These are phyloP conservation scores for Diutina catenulata DNA, from an alignment of 1,139 yeast genomes.

Conservation along the genomic window DNA sequence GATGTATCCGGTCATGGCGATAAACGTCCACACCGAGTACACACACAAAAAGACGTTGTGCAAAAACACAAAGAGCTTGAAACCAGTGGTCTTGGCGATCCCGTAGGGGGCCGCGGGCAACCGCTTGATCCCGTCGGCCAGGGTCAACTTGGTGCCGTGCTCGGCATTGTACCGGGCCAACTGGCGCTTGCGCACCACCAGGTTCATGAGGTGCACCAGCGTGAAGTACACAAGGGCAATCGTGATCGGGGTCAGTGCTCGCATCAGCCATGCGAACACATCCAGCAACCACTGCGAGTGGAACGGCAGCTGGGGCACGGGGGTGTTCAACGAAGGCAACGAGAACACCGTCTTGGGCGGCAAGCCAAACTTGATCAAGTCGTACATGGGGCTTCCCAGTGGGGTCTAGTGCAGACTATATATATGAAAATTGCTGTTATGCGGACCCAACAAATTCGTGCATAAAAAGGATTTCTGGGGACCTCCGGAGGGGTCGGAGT, in stretches of 20 bases:
- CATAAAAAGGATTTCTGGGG: too few species aligned
- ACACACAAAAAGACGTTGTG: slow-evolving; percentile 55
- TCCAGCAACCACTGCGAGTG: slow-evolving; percentile 15
- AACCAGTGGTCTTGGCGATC: slow-evolving; percentile 33
- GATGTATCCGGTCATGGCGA: slow-evolving; percentile 52
- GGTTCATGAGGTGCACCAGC: slow-evolving; percentile 46
- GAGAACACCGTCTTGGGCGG: slow-evolving; percentile 24
- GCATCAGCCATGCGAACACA: slow-evolving; percentile 23
- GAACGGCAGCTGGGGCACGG: slow-evolving; percentile 29
- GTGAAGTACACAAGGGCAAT: slow-evolving; percentile 51
- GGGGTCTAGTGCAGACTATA: too few species aligned
- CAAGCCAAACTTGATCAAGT: slow-evolving; percentile 16
- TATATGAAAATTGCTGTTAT: too few species aligned
- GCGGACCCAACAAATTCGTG: too few species aligned
- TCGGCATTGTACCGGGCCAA: slow-evolving; percentile 13
- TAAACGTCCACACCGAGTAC: slow-evolving; percentile 62
- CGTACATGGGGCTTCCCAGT: slow-evolving; percentile 1
- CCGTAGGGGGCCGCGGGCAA: slow-evolving; percentile 46
- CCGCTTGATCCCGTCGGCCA: slow-evolving; percentile 16
- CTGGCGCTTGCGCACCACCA: slow-evolving; percentile 26
- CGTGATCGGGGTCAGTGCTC: slow-evolving; percentile 38
- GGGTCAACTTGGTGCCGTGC: slow-evolving; percentile 13
- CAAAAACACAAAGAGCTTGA: slow-evolving; percentile 44
- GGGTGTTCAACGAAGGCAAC: slow-evolving; percentile 21
- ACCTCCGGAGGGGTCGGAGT: too few species aligned